A percentile compares a stretch with the other conserved stretches of the same genome.
These are phyloP conservation scores for Vigna angularis DNA, from an alignment of 306 rosid genomes.

Conservation along the genomic window DNA sequence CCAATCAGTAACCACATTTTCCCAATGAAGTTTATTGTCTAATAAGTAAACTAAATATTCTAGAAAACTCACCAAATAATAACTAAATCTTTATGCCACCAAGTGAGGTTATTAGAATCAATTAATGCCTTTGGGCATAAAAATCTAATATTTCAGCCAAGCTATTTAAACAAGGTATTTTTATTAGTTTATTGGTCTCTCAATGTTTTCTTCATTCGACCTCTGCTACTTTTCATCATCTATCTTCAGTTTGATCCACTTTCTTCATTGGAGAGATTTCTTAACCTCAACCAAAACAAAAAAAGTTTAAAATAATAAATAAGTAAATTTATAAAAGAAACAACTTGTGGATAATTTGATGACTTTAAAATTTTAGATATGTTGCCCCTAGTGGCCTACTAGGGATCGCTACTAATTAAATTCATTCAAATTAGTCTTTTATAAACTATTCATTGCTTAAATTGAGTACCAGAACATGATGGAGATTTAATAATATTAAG, in stretches of 20 bases:
- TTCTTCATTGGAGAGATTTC: no score
- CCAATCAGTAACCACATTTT: neutral
- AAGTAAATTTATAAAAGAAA: neutral
- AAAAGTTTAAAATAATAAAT: neutral
- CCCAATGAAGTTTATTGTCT: neutral
- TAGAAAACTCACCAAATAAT: neutral
- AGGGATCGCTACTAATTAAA: neutral
- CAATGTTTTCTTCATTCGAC: no score
- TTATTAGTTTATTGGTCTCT: no score
- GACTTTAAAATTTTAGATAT: neutral
- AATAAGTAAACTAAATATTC: neutral
- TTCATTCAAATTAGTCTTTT: neutral
- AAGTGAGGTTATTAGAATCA: neutral
- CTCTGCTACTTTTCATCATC: no score
- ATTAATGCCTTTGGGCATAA: neutral
- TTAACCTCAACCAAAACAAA: neutral
- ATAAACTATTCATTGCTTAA: neutral
- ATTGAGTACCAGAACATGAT: neutral
- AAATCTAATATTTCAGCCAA: neutral
- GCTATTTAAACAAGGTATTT: no score
- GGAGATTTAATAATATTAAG: neutral
- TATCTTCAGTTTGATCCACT: no score
- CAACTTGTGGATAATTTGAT: constrained; percentile 4
- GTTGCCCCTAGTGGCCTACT: neutral
- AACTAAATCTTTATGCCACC: neutral